Conservation (phyloP, 768 basidiomycete genomes). For the Xerocomus potaroensis region DNA sequence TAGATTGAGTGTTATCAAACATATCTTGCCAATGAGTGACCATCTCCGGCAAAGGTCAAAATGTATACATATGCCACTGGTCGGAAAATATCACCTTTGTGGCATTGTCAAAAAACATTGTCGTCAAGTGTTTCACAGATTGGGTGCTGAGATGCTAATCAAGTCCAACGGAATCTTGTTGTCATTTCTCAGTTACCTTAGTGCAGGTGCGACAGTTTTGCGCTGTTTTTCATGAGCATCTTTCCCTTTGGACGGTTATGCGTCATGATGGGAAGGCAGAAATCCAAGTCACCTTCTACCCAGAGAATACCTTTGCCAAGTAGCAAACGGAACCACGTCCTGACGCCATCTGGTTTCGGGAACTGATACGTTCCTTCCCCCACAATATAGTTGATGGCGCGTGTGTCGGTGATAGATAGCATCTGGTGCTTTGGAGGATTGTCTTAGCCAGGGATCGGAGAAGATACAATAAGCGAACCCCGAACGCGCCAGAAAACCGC, state of each 20-base stretch:
- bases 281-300: conserved; percentile 48
- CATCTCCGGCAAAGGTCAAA: conserved; percentile 28
- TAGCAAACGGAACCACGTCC: conserved; percentile 59
- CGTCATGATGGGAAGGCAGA: conserved; percentile 4
- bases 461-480: conserved; percentile 33
- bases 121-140: conserved; percentile 47
- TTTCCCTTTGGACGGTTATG: conserved; percentile 40
- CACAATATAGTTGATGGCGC: conserved; percentile 51
- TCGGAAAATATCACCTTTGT: conserved; percentile 26
- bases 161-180: background rate
- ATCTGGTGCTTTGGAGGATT: conserved; percentile 45
- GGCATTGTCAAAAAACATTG: conserved; percentile 55
- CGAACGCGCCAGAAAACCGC: conserved; percentile 52
- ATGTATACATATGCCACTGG: background rate
- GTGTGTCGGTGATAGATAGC: conserved; percentile 52
- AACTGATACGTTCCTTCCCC: conserved; percentile 53
- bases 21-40: conserved; percentile 47
- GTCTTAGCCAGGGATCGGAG: conserved; percentile 6
- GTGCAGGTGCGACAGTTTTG: conserved; percentile 49
- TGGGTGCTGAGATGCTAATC: conserved; percentile 36
- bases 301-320: conserved; percentile 63
- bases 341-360: conserved; percentile 59
- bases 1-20: conserved; percentile 37
- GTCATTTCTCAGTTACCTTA: conserved; percentile 40
- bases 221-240: conserved; percentile 54